phyloP scores from a whole-genome alignment of 2,329 filamentous ascomycete species.

The Penicillium olsonii region DNA sequence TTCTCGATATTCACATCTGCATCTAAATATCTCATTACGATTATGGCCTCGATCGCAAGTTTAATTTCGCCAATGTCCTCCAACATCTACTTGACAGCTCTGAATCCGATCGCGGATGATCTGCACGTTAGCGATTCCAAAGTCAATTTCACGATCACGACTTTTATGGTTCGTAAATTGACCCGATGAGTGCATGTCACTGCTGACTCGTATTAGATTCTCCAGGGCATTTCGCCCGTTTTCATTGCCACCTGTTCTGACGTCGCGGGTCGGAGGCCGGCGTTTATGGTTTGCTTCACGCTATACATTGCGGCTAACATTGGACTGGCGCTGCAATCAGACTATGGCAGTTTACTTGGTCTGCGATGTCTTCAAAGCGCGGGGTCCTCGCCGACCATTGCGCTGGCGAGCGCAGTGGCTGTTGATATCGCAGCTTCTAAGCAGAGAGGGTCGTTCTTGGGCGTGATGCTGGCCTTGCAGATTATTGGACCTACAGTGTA shows the following conservation, averaged over 20 bases:
- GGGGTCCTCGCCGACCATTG: conserved; percentile 44
- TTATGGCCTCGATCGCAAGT: not conserved
- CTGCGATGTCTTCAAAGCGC: conserved; percentile 41
- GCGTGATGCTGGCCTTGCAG: conserved; percentile 25
- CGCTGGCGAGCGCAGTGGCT: conserved; percentile 43
- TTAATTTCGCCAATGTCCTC: not conserved
- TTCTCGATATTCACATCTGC: not conserved
- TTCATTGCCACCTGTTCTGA: not conserved
- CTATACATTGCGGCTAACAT: not conserved
- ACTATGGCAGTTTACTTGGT: not conserved
- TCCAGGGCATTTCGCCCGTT: not conserved
- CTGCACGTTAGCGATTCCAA: not conserved
- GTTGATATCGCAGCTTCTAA: conserved; percentile 44
- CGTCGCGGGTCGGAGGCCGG: not conserved
- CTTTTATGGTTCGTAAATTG: not conserved
- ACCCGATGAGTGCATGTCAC: not conserved
- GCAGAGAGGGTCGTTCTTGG: conserved; percentile 47
- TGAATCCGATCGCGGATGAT: not conserved
- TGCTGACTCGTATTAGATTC: not conserved
- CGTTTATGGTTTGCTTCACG: not conserved
- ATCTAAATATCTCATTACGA: not conserved
- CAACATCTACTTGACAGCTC: not conserved
- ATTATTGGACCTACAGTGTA: conserved; percentile 48
- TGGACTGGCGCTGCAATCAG: not conserved
- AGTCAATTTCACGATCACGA: not conserved